Conservation (phyloP, 306 rosid genomes). For the Boehmeria nivea region DNA sequence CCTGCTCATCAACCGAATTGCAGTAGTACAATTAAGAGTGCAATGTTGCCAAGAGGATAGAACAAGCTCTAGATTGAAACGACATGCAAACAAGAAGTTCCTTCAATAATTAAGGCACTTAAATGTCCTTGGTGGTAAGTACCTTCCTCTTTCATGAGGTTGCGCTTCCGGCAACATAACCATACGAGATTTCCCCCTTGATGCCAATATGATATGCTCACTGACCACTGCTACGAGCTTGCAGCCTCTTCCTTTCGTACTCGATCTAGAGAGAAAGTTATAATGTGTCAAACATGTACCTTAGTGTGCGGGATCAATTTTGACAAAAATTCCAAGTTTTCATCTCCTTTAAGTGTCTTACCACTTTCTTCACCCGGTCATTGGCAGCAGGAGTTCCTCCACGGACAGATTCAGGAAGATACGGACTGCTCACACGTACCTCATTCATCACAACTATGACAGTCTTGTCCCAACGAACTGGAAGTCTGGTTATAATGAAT, state of each 20-base stretch:
- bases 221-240: constrained; percentile 55
- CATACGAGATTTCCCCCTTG: constrained; percentile 3
- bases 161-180: constrained; percentile 28
- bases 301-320: neutral
- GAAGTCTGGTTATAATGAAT: constrained; percentile 61
- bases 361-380: constrained; percentile 98
- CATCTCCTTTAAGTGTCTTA: constrained; percentile 28
- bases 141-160: constrained; percentile 27
- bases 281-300: neutral
- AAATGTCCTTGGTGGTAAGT: constrained; percentile 27
- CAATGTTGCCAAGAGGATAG: too few relatives aligned
- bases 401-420: constrained; percentile 77
- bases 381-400: constrained; percentile 99
- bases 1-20: constrained; percentile 27
- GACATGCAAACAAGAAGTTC: constrained; percentile 23
- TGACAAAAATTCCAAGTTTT: neutral
- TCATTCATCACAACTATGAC: constrained; percentile 92
- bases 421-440: constrained; percentile 88
- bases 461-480: constrained; percentile 98
- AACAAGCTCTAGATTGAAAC: too few relatives aligned
- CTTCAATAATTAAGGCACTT: constrained; percentile 35
- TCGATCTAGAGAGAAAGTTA: constrained; percentile 53
- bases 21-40: constrained; percentile 33
- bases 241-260: constrained; percentile 81
- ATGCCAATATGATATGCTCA: constrained; percentile 16